These are phyloP conservation scores for Biscogniauxia marginata DNA, from an alignment of 2,329 filamentous ascomycete genomes.

Conservation along the genomic window DNA sequence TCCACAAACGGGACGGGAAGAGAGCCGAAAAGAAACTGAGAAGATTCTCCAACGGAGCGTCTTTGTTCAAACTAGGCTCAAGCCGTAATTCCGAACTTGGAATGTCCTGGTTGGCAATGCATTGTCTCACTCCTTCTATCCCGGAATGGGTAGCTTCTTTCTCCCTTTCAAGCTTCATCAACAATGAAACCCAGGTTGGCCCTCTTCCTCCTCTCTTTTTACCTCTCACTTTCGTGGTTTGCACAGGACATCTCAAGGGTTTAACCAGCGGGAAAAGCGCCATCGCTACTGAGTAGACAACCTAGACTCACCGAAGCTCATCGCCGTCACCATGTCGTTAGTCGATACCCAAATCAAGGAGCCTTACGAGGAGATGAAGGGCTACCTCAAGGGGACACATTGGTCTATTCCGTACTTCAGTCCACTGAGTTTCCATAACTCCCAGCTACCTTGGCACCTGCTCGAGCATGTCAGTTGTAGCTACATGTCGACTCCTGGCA, in stretches of 20 bases:
- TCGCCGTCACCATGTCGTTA: conserved; percentile 9
- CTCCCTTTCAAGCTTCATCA: conserved; percentile 22
- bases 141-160: conserved; percentile 17
- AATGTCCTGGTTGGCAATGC: conserved; percentile 19
- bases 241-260: not conserved
- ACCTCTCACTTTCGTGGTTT: conserved; percentile 1
- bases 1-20: not conserved
- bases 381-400: conserved; percentile 40
- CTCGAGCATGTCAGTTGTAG: conserved; percentile 55
- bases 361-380: conserved; percentile 29
- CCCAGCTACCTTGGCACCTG: conserved; percentile 28
- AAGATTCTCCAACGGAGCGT: not conserved
- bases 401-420: conserved; percentile 43
- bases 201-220: conserved; percentile 1
- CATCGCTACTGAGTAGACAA: conserved; percentile 1
- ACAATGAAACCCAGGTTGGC: conserved; percentile 19
- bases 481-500: conserved; percentile 53
- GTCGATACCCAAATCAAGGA: conserved; percentile 13
- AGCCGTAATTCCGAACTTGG: conserved; percentile 9
- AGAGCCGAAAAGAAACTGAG: not conserved
- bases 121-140: conserved; percentile 21
- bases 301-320: conserved; percentile 1
- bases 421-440: conserved; percentile 36
- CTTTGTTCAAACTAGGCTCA: not conserved
- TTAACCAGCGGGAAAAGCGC: not conserved